A percentile compares a stretch with the other conserved stretches of the same genome.
Conservation (phyloP, 495 filamentous ascomycete species). For the Aspergillus bridgeri region DNA sequence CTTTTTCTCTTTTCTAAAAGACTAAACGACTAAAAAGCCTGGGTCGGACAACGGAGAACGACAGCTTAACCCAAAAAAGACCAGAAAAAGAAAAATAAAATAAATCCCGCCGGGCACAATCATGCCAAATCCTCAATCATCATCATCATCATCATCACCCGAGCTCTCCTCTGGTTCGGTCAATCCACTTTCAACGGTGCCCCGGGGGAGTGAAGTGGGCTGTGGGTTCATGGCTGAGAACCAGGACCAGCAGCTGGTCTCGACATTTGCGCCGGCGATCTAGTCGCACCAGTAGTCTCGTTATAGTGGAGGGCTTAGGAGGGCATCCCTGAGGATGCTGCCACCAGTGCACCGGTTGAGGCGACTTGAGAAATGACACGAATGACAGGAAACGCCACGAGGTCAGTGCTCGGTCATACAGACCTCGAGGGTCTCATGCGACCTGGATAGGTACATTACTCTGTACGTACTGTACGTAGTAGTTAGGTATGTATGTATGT, state of each 20-base stretch:
- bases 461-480: too few species aligned
- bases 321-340: background rate
- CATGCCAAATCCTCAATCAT: too few species aligned
- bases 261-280: background rate
- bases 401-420: conserved; percentile 1
- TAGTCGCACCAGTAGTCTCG: background rate
- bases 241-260: background rate
- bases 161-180: conserved; percentile 10
- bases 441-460: too few species aligned
- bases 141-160: too few species aligned
- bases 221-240: background rate
- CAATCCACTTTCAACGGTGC: conserved; percentile 7
- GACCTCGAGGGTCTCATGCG: background rate
- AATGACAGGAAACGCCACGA: conserved; percentile 1
- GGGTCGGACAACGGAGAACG: background rate
- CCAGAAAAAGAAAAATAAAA: background rate
- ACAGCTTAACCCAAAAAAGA: background rate
- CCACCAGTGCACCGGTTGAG: background rate
- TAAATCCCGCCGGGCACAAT: too few species aligned
- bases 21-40: too few species aligned
- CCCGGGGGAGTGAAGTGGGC: background rate
- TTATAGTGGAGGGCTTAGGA: background rate
- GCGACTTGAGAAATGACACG: background rate
- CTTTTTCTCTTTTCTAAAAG: too few species aligned
- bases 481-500: too few species aligned